Conservation (phyloP, 2,329 filamentous ascomycete species). For the Fusarium nygamai region DNA sequence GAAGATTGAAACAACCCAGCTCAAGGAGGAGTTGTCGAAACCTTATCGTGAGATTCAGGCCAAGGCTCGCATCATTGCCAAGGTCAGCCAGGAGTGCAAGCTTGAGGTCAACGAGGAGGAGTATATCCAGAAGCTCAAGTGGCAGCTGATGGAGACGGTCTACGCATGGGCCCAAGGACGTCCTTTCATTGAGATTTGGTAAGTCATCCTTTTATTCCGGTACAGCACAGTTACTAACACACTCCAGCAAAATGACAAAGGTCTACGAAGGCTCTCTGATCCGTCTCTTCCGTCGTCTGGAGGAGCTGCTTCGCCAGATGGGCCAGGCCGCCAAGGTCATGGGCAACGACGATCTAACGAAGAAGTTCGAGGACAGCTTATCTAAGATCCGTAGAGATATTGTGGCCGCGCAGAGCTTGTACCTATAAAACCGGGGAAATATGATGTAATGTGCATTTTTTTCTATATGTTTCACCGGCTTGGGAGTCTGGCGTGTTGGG, state of each 20-base stretch:
- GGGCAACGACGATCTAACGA: conserved; percentile 92
- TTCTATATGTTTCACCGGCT: conserved; percentile 34
- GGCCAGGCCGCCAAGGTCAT: conserved; percentile 96
- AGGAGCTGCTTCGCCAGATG: conserved; percentile 94
- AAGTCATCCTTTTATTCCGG: accelerated
- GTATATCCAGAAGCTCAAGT: conserved; percentile 89
- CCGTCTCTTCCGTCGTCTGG: conserved; percentile 91
- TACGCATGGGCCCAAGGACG: conserved; percentile 90
- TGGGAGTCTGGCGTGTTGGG: conserved; percentile 42
- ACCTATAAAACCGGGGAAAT: conserved; percentile 66
- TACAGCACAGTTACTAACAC: conserved; percentile 29
- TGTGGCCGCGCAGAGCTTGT: conserved; percentile 92
- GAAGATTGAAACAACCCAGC: conserved; percentile 80
- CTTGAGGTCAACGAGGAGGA: conserved; percentile 94
- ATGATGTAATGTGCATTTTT: conserved; percentile 29
- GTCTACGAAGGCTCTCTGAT: conserved; percentile 97
- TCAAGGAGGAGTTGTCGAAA: conserved; percentile 87
- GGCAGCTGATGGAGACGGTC: conserved; percentile 96
- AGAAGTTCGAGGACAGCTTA: conserved; percentile 89
- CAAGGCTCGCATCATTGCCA: conserved; percentile 88
- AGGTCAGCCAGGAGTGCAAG: conserved; percentile 95
- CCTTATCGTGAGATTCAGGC: conserved; percentile 87
- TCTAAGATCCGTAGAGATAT: conserved; percentile 91
- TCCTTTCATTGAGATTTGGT: conserved; percentile 92
- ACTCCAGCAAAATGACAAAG: conserved; percentile 93